A percentile compares a stretch with the other conserved stretches of the same genome.
These are phyloP conservation scores for Peronospora destructor DNA, from an alignment of 352 stramenopile species.

Conservation along the genomic window DNA sequence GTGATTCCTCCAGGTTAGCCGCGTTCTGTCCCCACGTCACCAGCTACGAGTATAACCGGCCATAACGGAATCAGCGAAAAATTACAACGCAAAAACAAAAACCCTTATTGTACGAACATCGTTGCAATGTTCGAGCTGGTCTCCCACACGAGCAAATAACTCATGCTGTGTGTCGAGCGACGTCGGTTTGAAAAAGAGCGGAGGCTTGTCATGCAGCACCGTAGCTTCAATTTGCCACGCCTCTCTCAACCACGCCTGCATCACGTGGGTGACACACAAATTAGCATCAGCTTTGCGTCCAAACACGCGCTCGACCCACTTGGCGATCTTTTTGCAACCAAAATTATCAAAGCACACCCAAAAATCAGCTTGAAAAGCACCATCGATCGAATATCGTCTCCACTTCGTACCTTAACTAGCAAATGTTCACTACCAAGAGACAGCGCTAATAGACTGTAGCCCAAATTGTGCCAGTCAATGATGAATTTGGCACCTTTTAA, in stretches of 20 bases:
- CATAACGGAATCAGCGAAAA: background rate
- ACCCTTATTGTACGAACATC: conserved; percentile 36
- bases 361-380: background rate
- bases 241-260: conserved; percentile 90
- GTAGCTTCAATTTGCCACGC: conserved; percentile 87
- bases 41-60: conserved; percentile 17
- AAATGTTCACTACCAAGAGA: conserved; percentile 52
- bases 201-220: conserved; percentile 93
- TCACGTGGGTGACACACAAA: conserved; percentile 94
- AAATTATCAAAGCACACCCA: background rate
- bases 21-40: conserved; percentile 29
- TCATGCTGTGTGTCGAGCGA: conserved; percentile 82
- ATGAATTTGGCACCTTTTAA: conserved; percentile 88
- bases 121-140: conserved; percentile 63
- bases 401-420: conserved; percentile 56
- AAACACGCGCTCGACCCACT: conserved; percentile 83
- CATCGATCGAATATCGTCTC: background rate
- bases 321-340: conserved; percentile 45
- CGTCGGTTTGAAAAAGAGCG: conserved; percentile 89
- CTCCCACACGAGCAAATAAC: conserved; percentile 80
- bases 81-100: background rate
- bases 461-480: conserved; percentile 99
- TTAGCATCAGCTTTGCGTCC: conserved; percentile 90
- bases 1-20: conserved; percentile 42
- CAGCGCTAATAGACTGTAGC: conserved; percentile 94